Percentiles rank a stretch among this genome's conserved stretches.
These are phyloP conservation scores for Colletotrichum somersetense DNA, from an alignment of 2,329 filamentous ascomycete species.

Conservation along the genomic window DNA sequence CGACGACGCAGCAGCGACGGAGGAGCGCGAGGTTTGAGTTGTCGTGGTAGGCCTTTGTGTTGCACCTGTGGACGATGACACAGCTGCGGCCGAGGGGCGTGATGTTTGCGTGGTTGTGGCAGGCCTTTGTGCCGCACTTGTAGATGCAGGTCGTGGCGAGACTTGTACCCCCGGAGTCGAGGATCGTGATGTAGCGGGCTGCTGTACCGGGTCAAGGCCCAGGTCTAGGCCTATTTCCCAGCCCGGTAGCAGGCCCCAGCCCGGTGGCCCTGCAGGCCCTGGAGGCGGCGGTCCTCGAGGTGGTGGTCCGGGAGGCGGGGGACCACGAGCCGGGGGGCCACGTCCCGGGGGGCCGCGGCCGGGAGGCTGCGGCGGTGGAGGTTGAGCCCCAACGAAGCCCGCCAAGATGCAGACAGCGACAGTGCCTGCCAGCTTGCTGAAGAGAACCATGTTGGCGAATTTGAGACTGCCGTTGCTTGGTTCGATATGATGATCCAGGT, in stretches of 20 bases:
- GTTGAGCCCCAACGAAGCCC: constrained; percentile 2
- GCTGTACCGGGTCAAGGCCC: not conserved
- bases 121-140: no score
- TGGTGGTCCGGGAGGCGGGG: not conserved
- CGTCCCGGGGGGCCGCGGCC: not conserved
- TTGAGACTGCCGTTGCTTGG: not conserved
- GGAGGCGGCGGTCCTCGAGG: not conserved
- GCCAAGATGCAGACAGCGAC: constrained; percentile 1
- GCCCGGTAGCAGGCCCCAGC: no score
- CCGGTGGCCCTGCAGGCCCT: not conserved
- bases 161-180: not conserved
- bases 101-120: not conserved
- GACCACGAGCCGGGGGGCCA: not conserved
- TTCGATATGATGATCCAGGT: not conserved
- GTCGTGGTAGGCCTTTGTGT: constrained; percentile 9
- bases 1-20: constrained; percentile 10
- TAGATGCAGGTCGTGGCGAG: not conserved
- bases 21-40: not conserved
- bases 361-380: not conserved
- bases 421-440: constrained; percentile 2
- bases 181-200: not conserved
- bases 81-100: not conserved
- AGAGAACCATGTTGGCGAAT: constrained; percentile 11
- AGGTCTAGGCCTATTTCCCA: not conserved
- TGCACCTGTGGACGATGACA: constrained; percentile 4